Base-by-base conservation (phyloP, 208 protist species). In the Herpetomonas samuelpessoai region DNA sequence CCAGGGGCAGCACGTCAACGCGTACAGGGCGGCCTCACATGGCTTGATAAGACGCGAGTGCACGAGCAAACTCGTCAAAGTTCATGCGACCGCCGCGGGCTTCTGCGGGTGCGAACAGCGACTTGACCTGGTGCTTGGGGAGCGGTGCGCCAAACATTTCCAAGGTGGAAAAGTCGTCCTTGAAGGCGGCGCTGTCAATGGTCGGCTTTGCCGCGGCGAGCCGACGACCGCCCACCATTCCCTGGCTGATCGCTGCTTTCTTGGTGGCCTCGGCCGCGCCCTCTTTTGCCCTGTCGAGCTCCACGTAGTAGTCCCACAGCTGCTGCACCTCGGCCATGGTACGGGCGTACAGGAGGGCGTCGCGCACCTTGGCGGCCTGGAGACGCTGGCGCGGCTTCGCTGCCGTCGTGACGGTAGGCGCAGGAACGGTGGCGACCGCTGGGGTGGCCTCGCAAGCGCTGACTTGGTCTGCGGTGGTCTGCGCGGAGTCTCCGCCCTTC, bases 121-220 rank as follows among this genome's bases (percentile, higher is more conserved):
- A 63, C 56, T 74, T 71, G 35, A 84, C 26, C 39, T 69, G 62
- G 28, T 73, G 52, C 30, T 63, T 78, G 19, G 67, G 47, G 31
- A 74, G 64, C n/a, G 80, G 84, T n/a, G 78, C 69, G 19, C 84
- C 84, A 55, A 83, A 78, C 49, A 22, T 83, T 28, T 88, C 84
- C 19, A 91, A 62, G 1, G 41, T 57, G 29, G 72, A 70, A 62
- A 91, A 80, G 49, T 91, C 84, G 18, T 57, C 57, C 28, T 76
- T 65, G 22, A 91, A 83, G 18, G 60, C 39, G 2, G 58, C 56
- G 19, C 64, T 64, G 30, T 71, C 30, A 46, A 74, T 81, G n/a
- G 60, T 70, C 9, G 52, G 19, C 21, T 12, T 9, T 12, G 52
- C n/a, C 45, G 51, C 22, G 16, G 53, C 25, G 25, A 41, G 35